Base-by-base conservation (phyloP, 768 basidiomycete species). In the Mycena indigotica region DNA sequence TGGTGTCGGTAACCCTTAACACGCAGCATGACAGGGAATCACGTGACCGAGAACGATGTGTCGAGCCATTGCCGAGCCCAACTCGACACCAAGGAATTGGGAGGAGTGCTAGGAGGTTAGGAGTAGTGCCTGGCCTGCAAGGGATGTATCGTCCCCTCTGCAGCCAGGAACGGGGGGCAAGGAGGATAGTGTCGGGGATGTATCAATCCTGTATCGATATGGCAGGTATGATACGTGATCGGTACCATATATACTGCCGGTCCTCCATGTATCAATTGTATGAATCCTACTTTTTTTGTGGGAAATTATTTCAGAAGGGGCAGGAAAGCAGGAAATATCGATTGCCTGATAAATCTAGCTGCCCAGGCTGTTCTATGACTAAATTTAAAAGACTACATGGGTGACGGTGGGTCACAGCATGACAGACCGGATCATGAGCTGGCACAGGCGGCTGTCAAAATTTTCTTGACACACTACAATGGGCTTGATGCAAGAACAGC, bases 121-220 rank as follows among this genome's bases (percentile, higher is more conserved):
- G n/a, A n/a, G n/a, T n/a, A n/a, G n/a, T n/a, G n/a, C n/a, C n/a
- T n/a, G n/a, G n/a, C n/a, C n/a, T n/a, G n/a, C n/a, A n/a, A n/a
- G n/a, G n/a, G n/a, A n/a, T n/a, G n/a, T n/a, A n/a, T n/a, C n/a
- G n/a, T n/a, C n/a, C n/a, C n/a, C n/a, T n/a, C n/a, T n/a, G n/a
- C n/a, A n/a, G n/a, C n/a, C n/a, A n/a, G n/a, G n/a, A n/a, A n/a
- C n/a, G n/a, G n/a, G n/a, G n/a, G n/a, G n/a, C n/a, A n/a, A n/a
- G n/a, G n/a, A n/a, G n/a, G n/a, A n/a, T 48, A 48, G 46, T 48
- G 46, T 26, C 28, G 46, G 46, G 46, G 46, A 48, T 48, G 46
- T 48, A 48, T 48, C 21, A 28, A 48, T 48, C 15, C 25, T 23
- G 46, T 48, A 48, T 48, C 25, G 46, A 48, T 48, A 48, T 26